A percentile compares a stretch with the other conserved stretches of the same genome.
phyloP scores from a whole-genome alignment of 176 grass and related monocot species.

The Poa pratensis region DNA sequence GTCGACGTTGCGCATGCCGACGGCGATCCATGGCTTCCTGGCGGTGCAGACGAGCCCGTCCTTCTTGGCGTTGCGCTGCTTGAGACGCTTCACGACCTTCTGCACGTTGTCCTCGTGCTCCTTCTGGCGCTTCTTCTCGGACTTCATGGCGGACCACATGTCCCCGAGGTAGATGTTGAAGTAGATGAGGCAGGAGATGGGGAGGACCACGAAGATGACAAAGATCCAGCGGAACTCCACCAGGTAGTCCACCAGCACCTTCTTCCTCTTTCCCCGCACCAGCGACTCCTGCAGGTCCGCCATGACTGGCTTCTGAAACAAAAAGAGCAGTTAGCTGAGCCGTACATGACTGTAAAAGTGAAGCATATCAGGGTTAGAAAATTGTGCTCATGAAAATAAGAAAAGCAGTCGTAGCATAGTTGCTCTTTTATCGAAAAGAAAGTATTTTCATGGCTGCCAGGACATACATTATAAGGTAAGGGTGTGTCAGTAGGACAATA shows the following conservation, averaged over 20 bases:
- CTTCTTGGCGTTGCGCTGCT: slow-evolving; percentile 88
- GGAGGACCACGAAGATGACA: slow-evolving; percentile 84
- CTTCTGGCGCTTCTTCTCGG: slow-evolving; percentile 73
- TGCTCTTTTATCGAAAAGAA: too few relatives aligned
- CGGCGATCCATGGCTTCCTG: slow-evolving; percentile 85
- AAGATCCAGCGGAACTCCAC: slow-evolving; percentile 87
- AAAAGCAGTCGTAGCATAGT: not conserved
- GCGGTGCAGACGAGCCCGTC: slow-evolving; percentile 95
- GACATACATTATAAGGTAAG: too few relatives aligned
- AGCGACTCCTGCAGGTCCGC: slow-evolving; percentile 66
- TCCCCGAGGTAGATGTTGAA: slow-evolving; percentile 69
- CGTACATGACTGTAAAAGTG: not conserved
- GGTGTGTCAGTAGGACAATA: too few relatives aligned
- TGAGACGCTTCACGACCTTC: slow-evolving; percentile 81
- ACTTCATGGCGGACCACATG: slow-evolving; percentile 77
- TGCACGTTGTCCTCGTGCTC: slow-evolving; percentile 79
- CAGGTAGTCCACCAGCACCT: slow-evolving; percentile 72
- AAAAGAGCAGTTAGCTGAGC: not conserved
- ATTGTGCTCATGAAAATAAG: not conserved
- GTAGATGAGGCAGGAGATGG: slow-evolving; percentile 70
- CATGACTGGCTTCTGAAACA: slow-evolving; percentile 52
- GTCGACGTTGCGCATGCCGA: slow-evolving; percentile 96
- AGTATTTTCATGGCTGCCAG: too few relatives aligned
- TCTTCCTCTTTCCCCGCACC: slow-evolving; percentile 75
- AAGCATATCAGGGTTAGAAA: not conserved